phyloP scores from a whole-genome alignment of 441 rosid genomes.

The Erysimum cheiri region DNA sequence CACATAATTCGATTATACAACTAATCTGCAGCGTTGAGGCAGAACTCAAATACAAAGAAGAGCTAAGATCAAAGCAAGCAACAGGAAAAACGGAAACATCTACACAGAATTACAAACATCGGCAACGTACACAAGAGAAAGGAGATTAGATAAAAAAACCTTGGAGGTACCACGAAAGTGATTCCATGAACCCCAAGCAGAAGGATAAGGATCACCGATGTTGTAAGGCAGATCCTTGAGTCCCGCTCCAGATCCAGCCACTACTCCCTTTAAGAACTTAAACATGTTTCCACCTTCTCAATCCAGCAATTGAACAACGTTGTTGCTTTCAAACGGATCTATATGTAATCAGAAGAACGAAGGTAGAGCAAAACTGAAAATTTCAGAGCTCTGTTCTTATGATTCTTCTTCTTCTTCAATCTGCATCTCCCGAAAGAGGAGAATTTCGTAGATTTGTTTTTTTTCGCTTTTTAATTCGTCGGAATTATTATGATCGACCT shows the following conservation, averaged over 20 bases:
- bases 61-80: constrained; percentile 28
- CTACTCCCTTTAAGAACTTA: constrained; percentile 91
- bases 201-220: constrained; percentile 86
- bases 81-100: neutral
- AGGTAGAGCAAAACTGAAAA: constrained; percentile 7
- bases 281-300: constrained; percentile 60
- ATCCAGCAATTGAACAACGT: constrained; percentile 14
- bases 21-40: constrained; percentile 10
- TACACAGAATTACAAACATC: neutral
- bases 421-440: constrained; percentile 33
- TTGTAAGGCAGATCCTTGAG: constrained; percentile 93
- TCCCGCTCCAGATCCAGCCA: constrained; percentile 93
- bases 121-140: neutral
- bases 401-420: constrained; percentile 36
- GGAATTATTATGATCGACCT: constrained; percentile 42
- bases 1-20: neutral
- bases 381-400: constrained; percentile 8
- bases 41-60: neutral
- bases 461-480: constrained; percentile 27
- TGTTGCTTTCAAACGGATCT: constrained; percentile 26
- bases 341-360: constrained; percentile 7
- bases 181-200: constrained; percentile 98
- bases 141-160: constrained; percentile 47
- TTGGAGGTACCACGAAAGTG: constrained; percentile 91
- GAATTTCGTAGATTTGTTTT: constrained; percentile 33